Base-by-base conservation (phyloP, 2,329 filamentous ascomycete species). In the Fusarium bulbicola region DNA sequence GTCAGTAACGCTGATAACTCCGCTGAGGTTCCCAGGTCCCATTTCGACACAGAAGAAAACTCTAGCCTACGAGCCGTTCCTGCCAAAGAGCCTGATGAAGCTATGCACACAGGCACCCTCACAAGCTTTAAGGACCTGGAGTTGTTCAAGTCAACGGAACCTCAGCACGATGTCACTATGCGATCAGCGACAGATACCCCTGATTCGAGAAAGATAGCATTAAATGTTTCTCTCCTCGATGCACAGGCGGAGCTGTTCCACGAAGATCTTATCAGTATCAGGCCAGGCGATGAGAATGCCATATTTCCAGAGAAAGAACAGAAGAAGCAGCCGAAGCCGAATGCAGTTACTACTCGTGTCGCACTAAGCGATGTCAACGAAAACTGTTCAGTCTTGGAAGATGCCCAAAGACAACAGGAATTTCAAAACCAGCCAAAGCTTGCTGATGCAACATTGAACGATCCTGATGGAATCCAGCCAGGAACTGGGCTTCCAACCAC, bases 271-370 rank as follows among this genome's bases (percentile, higher is more conserved):
- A 14, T 40, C 18, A 24, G 49, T 14, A 34, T 62, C 18, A 50
- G 45, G 20, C 54, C 43, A 36, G 40, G 24, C 16, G n/a, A 26
- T 18, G 34, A 52, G 37, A 59, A 50, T n/a, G 26, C 12, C 16
- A 36, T 18, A 32, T 10, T 61, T 59, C 59, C 58, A 11, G 69
- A 64, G 37, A 72, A 77, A 43, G 60, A 73, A 50, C 68, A 76
- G 53, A 71, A 70, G 49, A 68, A 70, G 40, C 70, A 76, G 50
- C 32, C 49, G 13, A 20, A 36, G 49, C n/a, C 32, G n/a, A 72
- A 36, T 26, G 24, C 39, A 28, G 50, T 43, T 14, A n/a, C 47
- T 39, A 28, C 24, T 30, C 37, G 57, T 18, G 32, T 52, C 30
- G 57, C 57, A 39, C 28, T 34, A 45, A 39, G 21, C 13, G 54